Evolutionary conservation across 1,284 basidiomycete genomes (phyloP), one percentile per base, ranked within the genome.

Genomic region (Moniliophthora roreri): DNA sequence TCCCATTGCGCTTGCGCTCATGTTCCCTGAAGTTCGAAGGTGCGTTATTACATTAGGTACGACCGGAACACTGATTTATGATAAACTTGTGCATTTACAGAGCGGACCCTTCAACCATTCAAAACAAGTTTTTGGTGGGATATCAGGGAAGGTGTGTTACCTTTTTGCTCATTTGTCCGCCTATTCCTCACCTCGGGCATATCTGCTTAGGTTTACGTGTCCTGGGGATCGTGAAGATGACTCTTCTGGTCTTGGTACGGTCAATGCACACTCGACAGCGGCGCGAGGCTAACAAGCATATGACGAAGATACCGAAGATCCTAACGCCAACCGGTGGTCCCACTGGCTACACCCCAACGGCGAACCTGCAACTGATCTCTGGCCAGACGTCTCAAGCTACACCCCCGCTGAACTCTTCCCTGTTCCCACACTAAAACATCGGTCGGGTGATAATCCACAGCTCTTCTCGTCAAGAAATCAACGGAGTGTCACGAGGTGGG

Each of bases 81-180:
- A 32, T 11, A 32, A n/a, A n/a, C n/a, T n/a, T n/a, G n/a, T 32
- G 7, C 11, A 5, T 18, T 5, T 32, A 37, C 50, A 79, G 78
- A 56, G 74, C 77, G n/a, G 68, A 75, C 58, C 72, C 77, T 32
- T 69, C 72, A 20, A 78, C 76, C 26, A 78, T 80, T 50, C 85
- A 89, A 54, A 80, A 88, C 70, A 91, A 91, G 62, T 82, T 90
- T 62, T 68, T 91, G 23, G 87, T 91, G 0, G 89, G 89, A 20
- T 92, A 92, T 63, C 89, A 91, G 66, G 89, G 89, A 65, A 91
- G 89, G 89, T 88, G 63, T 54, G 85, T 64, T 45, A 38, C 7
- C 16, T 26, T 15, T 24, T 16, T 16, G 15, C 6, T 21, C 18
- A 13, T 6, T 35, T 28, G 23, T 32, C 11, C 6, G 28, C 11